phyloP scores from a whole-genome alignment of 208 protist species.

The Acanthamoeba triangularis region DNA sequence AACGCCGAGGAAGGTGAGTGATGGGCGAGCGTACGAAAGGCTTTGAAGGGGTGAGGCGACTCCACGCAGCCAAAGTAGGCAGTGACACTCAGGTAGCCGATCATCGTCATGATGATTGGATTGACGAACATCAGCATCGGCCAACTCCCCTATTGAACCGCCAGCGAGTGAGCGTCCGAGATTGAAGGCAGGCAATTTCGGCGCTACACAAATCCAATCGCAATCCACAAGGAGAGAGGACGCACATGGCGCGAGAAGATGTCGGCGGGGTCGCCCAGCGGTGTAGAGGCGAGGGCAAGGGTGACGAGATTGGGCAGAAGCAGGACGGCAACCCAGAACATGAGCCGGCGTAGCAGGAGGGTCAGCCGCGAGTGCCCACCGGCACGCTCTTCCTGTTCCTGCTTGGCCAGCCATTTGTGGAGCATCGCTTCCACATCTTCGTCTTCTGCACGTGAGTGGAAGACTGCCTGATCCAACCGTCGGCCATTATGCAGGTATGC shows the following conservation, averaged over 20 bases:
- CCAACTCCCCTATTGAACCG: background rate
- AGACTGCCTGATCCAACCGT: background rate
- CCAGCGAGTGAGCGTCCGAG: too few species aligned
- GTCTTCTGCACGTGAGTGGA: background rate
- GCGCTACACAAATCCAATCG: background rate
- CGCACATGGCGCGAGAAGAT: background rate
- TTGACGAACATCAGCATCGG: slow-evolving; percentile 49
- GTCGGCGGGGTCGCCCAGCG: background rate
- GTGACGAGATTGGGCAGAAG: slow-evolving; percentile 8
- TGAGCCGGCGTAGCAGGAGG: background rate
- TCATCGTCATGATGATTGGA: slow-evolving; percentile 51
- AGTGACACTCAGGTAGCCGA: slow-evolving; percentile 39
- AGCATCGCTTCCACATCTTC: background rate
- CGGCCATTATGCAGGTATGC: background rate
- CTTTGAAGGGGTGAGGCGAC: background rate
- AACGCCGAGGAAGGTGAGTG: too few species aligned
- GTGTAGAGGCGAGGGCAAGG: background rate
- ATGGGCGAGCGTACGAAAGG: background rate
- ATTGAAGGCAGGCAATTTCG: background rate
- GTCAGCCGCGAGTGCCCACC: background rate
- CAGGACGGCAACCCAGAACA: background rate
- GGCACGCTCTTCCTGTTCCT: background rate
- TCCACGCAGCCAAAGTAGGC: slow-evolving; percentile 24
- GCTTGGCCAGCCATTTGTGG: background rate
- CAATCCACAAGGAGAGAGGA: background rate